phyloP scores from a whole-genome alignment of 2,329 filamentous ascomycete genomes.

The Paecilomyces sp. region DNA sequence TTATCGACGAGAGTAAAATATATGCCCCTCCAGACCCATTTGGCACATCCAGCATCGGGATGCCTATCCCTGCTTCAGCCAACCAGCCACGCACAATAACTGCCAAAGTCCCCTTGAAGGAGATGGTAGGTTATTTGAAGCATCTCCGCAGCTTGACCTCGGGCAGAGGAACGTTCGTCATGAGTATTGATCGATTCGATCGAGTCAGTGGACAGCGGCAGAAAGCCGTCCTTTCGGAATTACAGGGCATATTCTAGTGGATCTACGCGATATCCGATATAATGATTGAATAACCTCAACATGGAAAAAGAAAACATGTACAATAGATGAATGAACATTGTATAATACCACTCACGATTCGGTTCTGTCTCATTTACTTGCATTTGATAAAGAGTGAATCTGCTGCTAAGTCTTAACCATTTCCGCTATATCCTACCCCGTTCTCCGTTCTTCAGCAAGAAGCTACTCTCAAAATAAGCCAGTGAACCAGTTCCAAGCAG shows the following conservation, averaged over 20 bases:
- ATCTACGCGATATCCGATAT: constrained; percentile 2
- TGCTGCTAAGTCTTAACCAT: no score
- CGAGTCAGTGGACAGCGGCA: constrained; percentile 56
- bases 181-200: constrained; percentile 67
- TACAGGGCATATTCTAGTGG: constrained; percentile 28
- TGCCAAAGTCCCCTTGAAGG: constrained; percentile 84
- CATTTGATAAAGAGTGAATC: no score
- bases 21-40: constrained; percentile 89
- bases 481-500: no score
- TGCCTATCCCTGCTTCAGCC: constrained; percentile 19
- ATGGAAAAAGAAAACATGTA: background rate
- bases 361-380: background rate
- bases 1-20: constrained; percentile 65
- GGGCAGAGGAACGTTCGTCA: constrained; percentile 71
- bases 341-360: background rate
- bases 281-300: background rate
- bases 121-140: constrained; percentile 93
- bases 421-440: no score
- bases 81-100: constrained; percentile 59
- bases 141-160: constrained; percentile 82
- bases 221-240: constrained; percentile 45
- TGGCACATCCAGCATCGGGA: constrained; percentile 16
- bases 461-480: no score
- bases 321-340: background rate
- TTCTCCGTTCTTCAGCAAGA: no score